Evolutionary conservation across 148 eudicot genomes (phyloP).

Genomic region (Camellia granthamiana): DNA sequence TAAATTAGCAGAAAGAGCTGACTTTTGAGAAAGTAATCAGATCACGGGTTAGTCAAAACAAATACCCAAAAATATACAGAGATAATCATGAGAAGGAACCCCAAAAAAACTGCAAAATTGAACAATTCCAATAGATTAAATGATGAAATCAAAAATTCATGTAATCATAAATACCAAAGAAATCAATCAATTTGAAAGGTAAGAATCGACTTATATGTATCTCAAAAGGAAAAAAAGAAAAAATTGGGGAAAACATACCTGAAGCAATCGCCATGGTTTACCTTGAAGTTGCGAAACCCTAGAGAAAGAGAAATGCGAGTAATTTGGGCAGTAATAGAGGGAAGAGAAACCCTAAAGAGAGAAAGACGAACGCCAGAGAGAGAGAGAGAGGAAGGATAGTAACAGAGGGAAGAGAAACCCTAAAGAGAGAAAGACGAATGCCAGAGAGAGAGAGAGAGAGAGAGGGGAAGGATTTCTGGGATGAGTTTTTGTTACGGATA

Average conservation of each 20-base stretch:
- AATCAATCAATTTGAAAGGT: not conserved
- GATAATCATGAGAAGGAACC: not conserved
- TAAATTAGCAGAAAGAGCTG: too few relatives aligned
- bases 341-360: not conserved
- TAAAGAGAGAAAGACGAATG: not conserved
- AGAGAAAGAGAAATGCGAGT: not conserved
- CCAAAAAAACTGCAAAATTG: not conserved
- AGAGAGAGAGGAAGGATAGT: not conserved
- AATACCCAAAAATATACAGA: too few relatives aligned
- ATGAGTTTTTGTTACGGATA: too few relatives aligned
- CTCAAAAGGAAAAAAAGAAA: too few relatives aligned
- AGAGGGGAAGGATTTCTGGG: too few relatives aligned
- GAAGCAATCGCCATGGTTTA: constrained; percentile 46
- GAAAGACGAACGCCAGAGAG: not conserved
- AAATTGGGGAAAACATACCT: constrained; percentile 21
- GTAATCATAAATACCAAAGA: not conserved
- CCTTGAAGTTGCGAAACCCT: constrained; percentile 7
- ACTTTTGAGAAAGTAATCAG: too few relatives aligned
- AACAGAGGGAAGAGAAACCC: not conserved
- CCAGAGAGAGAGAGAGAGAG: not conserved
- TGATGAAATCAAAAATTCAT: not conserved
- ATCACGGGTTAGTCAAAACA: too few relatives aligned
- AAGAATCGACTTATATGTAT: not conserved
- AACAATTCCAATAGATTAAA: not conserved
- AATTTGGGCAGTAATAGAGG: not conserved